Evolutionary conservation across 345 rosid genomes (phyloP).

Genomic region (Balakata baccata): DNA sequence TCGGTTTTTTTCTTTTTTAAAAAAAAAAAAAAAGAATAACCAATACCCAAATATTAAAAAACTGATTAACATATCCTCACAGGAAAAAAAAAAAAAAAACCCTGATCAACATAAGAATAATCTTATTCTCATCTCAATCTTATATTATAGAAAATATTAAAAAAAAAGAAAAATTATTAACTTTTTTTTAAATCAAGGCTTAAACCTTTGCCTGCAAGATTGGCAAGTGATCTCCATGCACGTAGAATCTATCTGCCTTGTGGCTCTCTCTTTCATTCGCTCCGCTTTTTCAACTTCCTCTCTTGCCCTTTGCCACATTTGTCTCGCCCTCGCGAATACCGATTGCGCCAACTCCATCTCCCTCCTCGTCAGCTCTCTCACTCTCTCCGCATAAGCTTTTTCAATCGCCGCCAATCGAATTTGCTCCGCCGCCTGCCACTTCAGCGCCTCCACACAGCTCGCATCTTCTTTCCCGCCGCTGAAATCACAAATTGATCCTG

Average conservation of each 20-base stretch:
- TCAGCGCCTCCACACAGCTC: constrained; percentile 56
- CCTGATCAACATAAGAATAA: constrained; percentile 29
- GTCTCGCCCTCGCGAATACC: constrained; percentile 78
- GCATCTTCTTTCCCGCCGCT: constrained; percentile 26
- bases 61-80: constrained; percentile 34
- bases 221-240: constrained; percentile 98
- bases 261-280: constrained; percentile 72
- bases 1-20: constrained; percentile 7
- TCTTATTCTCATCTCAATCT: constrained; percentile 4
- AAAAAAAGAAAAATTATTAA: neutral
- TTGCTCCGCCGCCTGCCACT: constrained; percentile 95
- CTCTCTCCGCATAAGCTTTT: constrained; percentile 89
- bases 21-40: constrained; percentile 5
- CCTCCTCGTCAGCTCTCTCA: constrained; percentile 79
- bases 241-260: constrained; percentile 58
- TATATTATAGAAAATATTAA: neutral
- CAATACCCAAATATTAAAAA: constrained; percentile 29
- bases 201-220: constrained; percentile 90
- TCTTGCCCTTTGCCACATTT: constrained; percentile 83
- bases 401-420: constrained; percentile 75
- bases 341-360: constrained; percentile 96
- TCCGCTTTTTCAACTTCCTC: constrained; percentile 83
- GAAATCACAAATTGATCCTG: constrained; percentile 28
- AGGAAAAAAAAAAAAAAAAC: constrained; percentile 7
- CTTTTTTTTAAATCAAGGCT: constrained; percentile 29